These are phyloP conservation scores for Macrophomina phaseolina DNA, from an alignment of 2,329 filamentous ascomycete species.

Conservation along the genomic window DNA sequence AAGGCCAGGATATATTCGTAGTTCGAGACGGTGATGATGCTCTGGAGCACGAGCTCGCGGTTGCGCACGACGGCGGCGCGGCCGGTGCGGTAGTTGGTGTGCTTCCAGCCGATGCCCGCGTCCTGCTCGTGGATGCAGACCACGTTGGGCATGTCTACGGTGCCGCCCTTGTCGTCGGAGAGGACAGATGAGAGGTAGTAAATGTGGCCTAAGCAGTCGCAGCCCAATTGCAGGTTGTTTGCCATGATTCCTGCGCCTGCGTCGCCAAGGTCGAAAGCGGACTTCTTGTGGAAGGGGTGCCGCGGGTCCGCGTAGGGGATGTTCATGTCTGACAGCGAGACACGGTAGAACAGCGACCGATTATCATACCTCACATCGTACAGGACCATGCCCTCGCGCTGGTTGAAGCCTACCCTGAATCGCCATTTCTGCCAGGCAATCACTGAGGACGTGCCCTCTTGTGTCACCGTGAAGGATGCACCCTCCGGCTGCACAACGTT, in stretches of 20 bases:
- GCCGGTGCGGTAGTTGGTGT: conserved; percentile 72
- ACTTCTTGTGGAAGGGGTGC: conserved; percentile 71
- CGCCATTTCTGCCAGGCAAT: conserved; percentile 74
- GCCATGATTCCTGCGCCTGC: conserved; percentile 69
- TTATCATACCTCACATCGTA: conserved; percentile 69
- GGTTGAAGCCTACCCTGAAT: conserved; percentile 72
- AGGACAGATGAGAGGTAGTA: conserved; percentile 68
- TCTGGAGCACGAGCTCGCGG: conserved; percentile 70
- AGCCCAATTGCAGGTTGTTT: conserved; percentile 72
- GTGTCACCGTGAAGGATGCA: conserved; percentile 62
- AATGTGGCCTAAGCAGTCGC: conserved; percentile 73
- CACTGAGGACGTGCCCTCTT: conserved; percentile 59
- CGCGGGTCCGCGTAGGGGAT: conserved; percentile 69
- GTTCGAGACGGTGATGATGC: conserved; percentile 73
- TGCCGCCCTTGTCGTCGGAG: conserved; percentile 64
- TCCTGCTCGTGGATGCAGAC: conserved; percentile 76
- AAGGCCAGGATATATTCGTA: conserved; percentile 77
- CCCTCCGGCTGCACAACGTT: conserved; percentile 70
- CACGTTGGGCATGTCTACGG: conserved; percentile 67
- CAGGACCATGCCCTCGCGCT: conserved; percentile 71
- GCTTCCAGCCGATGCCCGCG: conserved; percentile 71
- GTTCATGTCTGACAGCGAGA: conserved; percentile 72
- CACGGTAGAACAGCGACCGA: conserved; percentile 69
- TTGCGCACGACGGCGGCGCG: conserved; percentile 67
- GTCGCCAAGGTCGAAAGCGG: conserved; percentile 73